These are phyloP conservation scores for Botryosphaeria dothidea DNA, from an alignment of 2,329 filamentous ascomycete genomes.

Conservation along the genomic window DNA sequence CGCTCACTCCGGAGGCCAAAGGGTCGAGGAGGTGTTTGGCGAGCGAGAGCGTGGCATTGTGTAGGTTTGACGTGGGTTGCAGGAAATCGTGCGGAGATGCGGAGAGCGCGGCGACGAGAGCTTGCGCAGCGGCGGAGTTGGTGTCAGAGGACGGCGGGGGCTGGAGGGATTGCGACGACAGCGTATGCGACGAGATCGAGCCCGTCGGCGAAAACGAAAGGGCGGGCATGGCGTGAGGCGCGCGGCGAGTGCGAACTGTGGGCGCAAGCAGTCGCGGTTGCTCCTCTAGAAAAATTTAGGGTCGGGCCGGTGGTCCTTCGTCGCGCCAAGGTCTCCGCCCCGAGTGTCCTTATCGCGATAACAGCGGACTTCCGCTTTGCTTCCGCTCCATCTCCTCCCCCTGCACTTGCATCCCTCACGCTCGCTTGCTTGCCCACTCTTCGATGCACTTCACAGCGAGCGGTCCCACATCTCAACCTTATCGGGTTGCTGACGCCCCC, in stretches of 20 bases:
- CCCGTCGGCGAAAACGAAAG: slow-evolving; percentile 34
- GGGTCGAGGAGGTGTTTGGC: slow-evolving; percentile 81
- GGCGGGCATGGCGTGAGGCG: slow-evolving; percentile 17
- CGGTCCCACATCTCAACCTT: background rate
- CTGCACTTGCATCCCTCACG: background rate
- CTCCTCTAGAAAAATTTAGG: slow-evolving; percentile 19
- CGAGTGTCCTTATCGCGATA: background rate
- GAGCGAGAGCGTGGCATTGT: slow-evolving; percentile 69
- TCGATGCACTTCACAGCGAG: background rate
- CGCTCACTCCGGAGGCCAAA: slow-evolving; percentile 71
- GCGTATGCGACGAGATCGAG: slow-evolving; percentile 42
- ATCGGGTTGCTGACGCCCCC: background rate
- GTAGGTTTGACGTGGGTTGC: slow-evolving; percentile 67
- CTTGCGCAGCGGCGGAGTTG: slow-evolving; percentile 30
- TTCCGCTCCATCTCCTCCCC: background rate
- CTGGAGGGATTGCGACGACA: slow-evolving; percentile 38
- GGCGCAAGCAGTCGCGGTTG: background rate
- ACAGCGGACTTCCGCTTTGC: background rate
- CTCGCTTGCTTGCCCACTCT: background rate
- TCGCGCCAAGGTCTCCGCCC: background rate
- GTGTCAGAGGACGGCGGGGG: slow-evolving; percentile 36
- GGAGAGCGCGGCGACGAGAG: slow-evolving; percentile 60
- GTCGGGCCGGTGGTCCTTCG: background rate
- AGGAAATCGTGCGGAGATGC: slow-evolving; percentile 72
- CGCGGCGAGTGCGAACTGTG: background rate